phyloP scores from a whole-genome alignment of 306 rosid species.

The Rosa rugosa region DNA sequence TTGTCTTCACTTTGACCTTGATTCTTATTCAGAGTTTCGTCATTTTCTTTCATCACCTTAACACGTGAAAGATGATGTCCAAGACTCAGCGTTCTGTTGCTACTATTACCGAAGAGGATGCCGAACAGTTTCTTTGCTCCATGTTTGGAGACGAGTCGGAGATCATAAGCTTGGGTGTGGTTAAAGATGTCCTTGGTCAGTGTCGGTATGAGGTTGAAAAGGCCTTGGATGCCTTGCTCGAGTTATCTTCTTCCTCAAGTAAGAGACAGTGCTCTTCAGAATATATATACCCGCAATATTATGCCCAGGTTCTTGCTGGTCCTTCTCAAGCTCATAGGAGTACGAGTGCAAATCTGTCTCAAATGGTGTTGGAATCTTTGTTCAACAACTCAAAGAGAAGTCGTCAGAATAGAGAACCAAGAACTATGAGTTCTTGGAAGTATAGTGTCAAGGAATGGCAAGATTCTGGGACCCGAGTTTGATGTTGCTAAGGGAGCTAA shows the following conservation, averaged over 20 bases:
- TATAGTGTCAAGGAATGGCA: slow-evolving; percentile 66
- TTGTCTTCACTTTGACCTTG: too few relatives aligned
- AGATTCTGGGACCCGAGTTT: slow-evolving; percentile 58
- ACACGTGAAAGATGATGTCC: slow-evolving; percentile 1
- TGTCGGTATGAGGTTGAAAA: neutral
- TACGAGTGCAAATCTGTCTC: slow-evolving; percentile 56
- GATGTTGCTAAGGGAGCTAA: slow-evolving; percentile 61
- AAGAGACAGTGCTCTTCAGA: slow-evolving; percentile 27
- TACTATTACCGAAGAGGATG: slow-evolving; percentile 31
- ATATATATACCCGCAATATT: slow-evolving; percentile 52
- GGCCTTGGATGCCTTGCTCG: slow-evolving; percentile 29
- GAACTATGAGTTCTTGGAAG: slow-evolving; percentile 65
- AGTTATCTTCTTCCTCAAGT: slow-evolving; percentile 43
- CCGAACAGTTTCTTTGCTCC: slow-evolving; percentile 84
- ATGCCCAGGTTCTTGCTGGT: slow-evolving; percentile 56
- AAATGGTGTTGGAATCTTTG: slow-evolving; percentile 74
- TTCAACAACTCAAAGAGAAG: slow-evolving; percentile 43
- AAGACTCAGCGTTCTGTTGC: slow-evolving; percentile 18
- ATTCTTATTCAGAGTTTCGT: too few relatives aligned
- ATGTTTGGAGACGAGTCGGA: slow-evolving; percentile 71
- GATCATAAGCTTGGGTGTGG: slow-evolving; percentile 53
- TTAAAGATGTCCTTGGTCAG: slow-evolving; percentile 74
- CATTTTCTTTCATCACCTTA: too few relatives aligned
- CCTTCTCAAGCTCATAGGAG: slow-evolving; percentile 41
- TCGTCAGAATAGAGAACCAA: slow-evolving; percentile 45